Percentiles rank a stretch among this genome's conserved stretches.
phyloP scores from a whole-genome alignment of 75 land plant genomes.

The Ceratopteris richardii region DNA sequence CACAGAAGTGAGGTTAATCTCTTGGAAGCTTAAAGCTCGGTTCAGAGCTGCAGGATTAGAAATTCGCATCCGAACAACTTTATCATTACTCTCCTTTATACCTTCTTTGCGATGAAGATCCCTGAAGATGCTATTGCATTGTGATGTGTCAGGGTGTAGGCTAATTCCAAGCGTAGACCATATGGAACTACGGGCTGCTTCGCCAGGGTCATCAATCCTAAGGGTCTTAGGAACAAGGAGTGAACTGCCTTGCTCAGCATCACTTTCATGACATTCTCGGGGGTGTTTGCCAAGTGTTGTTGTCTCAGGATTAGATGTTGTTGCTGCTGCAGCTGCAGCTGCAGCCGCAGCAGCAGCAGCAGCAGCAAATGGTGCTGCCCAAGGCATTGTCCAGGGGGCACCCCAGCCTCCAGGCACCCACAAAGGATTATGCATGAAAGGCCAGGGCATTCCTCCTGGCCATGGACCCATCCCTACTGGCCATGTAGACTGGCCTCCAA shows the following conservation, averaged over 20 bases:
- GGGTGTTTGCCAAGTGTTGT: not conserved
- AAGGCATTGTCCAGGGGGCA: conserved; percentile 38
- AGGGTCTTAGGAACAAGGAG: conserved; percentile 75
- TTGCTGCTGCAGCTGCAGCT: conserved; percentile 10
- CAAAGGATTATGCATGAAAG: conserved; percentile 39
- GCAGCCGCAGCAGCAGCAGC: conserved; percentile 8
- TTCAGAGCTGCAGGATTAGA: conserved; percentile 5
- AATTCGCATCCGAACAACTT: not conserved
- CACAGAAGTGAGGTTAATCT: not conserved
- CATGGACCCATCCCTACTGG: conserved; percentile 25
- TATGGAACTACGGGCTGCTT: conserved; percentile 75
- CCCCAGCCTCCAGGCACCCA: conserved; percentile 34
- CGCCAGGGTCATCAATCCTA: conserved; percentile 74
- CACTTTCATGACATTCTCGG: not conserved
- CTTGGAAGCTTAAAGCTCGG: not conserved
- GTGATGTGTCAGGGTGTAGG: not conserved
- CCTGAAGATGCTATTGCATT: not conserved
- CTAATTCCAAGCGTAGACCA: conserved; percentile 65
- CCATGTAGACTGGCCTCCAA: conserved; percentile 7
- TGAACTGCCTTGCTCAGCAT: conserved; percentile 15
- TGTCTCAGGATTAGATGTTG: conserved; percentile 21
- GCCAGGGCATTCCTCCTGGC: conserved; percentile 43
- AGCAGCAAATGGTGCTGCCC: not conserved
- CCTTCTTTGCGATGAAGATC: not conserved
- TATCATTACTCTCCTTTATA: not conserved